A percentile compares a stretch with the other conserved stretches of the same genome.
phyloP scores from a whole-genome alignment of 1,284 basidiomycete genomes.

The Malassezia globosa region DNA sequence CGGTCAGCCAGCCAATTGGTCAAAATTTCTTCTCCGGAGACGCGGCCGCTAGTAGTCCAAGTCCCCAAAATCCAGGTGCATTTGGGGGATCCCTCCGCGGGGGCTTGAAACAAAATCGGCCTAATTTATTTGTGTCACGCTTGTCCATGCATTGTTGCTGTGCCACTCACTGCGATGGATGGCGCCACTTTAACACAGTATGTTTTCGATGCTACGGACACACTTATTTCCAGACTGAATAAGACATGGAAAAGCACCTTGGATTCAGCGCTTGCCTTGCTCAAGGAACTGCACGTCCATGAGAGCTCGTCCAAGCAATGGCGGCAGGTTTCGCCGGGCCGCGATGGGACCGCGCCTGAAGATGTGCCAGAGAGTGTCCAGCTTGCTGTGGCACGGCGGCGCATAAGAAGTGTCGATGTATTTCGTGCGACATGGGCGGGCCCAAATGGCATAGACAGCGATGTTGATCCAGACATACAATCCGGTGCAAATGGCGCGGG shows the following conservation, averaged over 20 bases:
- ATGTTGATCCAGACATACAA: too few species aligned
- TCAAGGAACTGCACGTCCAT: conserved; percentile 26
- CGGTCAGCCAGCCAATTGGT: too few species aligned
- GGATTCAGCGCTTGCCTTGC: conserved; percentile 23
- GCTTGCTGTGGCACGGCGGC: conserved; percentile 49
- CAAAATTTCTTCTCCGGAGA: background rate
- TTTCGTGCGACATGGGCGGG: conserved; percentile 74
- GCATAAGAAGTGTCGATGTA: conserved; percentile 58
- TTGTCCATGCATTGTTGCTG: background rate
- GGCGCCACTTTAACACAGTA: conserved; percentile 1
- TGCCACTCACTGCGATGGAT: too few species aligned
- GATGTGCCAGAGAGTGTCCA: conserved; percentile 20
- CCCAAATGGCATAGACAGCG: conserved; percentile 49
- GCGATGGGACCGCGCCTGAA: conserved; percentile 13
- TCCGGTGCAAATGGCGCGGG: background rate
- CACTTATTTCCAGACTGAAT: conserved; percentile 20
- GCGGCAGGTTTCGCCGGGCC: conserved; percentile 14
- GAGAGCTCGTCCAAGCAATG: conserved; percentile 24
- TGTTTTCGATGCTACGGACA: background rate
- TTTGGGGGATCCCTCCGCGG: background rate
- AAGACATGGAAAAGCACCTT: conserved; percentile 31
- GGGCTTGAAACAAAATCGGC: too few species aligned
- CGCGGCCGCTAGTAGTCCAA: background rate
- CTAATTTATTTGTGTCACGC: background rate
- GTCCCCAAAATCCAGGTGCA: background rate